Evolutionary conservation across 2,329 filamentous ascomycete species (phyloP).

Genomic region (Lecanicillium sp.): DNA sequence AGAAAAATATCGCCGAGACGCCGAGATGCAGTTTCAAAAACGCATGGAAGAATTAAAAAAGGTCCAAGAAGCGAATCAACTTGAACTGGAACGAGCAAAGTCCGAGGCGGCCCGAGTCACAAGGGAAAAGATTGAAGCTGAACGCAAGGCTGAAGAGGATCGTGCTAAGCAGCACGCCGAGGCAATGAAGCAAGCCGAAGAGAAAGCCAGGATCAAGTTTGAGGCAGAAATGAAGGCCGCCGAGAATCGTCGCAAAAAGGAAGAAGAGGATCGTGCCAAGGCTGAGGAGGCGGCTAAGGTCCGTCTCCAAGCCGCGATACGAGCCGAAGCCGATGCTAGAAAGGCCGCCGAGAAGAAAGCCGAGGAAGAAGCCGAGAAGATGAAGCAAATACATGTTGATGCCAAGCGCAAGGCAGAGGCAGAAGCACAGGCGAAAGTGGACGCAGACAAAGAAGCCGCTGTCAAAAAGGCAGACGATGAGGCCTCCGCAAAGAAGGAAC

Average conservation of each 20-base stretch:
- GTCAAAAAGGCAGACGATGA: slow-evolving; percentile 25
- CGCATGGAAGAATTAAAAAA: slow-evolving; percentile 32
- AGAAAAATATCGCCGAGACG: slow-evolving; percentile 24
- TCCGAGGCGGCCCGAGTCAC: slow-evolving; percentile 37
- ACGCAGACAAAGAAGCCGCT: slow-evolving; percentile 8
- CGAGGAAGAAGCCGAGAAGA: slow-evolving; percentile 34
- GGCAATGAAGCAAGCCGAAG: slow-evolving; percentile 25
- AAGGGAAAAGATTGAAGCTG: slow-evolving; percentile 34
- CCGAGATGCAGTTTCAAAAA: slow-evolving; percentile 33
- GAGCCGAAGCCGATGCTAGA: slow-evolving; percentile 32
- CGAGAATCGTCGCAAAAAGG: slow-evolving; percentile 31
- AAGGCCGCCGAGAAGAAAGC: slow-evolving; percentile 30
- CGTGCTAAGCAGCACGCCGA: slow-evolving; percentile 27
- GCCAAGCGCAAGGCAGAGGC: slow-evolving; percentile 30
- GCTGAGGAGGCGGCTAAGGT: slow-evolving; percentile 40
- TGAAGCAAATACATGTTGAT: slow-evolving; percentile 28
- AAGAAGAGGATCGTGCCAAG: slow-evolving; percentile 28
- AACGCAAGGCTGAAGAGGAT: slow-evolving; percentile 37
- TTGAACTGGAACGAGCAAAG: slow-evolving; percentile 38
- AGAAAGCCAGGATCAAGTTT: slow-evolving; percentile 27
- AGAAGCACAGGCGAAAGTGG: slow-evolving; percentile 21
- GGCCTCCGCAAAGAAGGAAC: slow-evolving; percentile 26
- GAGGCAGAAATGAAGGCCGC: slow-evolving; percentile 34
- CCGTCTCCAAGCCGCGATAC: slow-evolving; percentile 33
- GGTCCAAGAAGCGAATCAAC: slow-evolving; percentile 36